Evolutionary conservation across 2,329 filamentous ascomycete genomes (phyloP), one percentile per base, ranked within the genome.

Genomic region (Fusarium tupiense): DNA sequence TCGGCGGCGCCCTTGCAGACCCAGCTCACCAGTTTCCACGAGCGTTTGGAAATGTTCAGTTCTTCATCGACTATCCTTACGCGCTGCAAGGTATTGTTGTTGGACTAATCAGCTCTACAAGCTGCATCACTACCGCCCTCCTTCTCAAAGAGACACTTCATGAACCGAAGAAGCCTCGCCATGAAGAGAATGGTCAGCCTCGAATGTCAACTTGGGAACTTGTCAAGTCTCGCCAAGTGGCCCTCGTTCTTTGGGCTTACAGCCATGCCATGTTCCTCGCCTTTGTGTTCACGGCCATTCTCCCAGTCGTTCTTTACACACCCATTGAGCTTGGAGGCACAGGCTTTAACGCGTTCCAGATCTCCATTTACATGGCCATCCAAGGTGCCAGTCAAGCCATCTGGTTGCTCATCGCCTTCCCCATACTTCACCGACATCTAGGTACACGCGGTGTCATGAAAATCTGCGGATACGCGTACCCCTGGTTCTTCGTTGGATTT

Each of bases 371-470:
- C 82, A 88, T 96, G 83, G 89, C 86, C 4, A 65, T 91, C 3
- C 88, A 87, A 29, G 94, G 94, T 19, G 82, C 88, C 22, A 86
- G 89, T 8, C 94, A 96, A 80, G 90, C 92, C 2, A 65, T 89
- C 12, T 96, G 93, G 93, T 88, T 94, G 5, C 85, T 96, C 1
- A 71, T 94, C 20, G 84, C 88, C 38, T 95, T 96, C 78, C 93
- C 93, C 2, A 83, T 86, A 1, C 81, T 96, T 3, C 93, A 96
- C 78, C 84, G 82, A 41, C 88, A 88, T 26, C 80, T 91, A 29
- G 92, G 93, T 16, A 95, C 92, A 12, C 91, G 90, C 31, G 88
- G 86, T 8, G 84, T 95, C 0, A 83, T 96, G 69, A 86, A 87
- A 10, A 73, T 83, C 14, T 93, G 92, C 79, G 81, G 78, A 33